These are phyloP conservation scores for Groenewaldozyma sp. DNA, from an alignment of 1,139 yeast genomes.

Conservation along the genomic window DNA sequence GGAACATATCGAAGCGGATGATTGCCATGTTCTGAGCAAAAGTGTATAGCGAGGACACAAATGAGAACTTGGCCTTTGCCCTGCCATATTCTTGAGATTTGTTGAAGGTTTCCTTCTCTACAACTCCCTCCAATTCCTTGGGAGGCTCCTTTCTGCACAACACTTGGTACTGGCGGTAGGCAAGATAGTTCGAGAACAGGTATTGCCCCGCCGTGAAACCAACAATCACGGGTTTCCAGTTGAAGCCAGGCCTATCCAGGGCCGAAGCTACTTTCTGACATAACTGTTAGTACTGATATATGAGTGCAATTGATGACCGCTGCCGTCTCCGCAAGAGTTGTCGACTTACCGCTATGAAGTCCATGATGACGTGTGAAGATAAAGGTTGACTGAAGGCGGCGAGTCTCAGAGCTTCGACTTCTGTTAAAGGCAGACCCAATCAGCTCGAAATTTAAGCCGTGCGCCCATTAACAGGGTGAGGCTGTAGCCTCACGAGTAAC, in stretches of 20 bases:
- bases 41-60: conserved; percentile 44
- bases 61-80: conserved; percentile 68
- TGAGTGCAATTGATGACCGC: no score
- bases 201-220: conserved; percentile 73
- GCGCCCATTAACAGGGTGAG: no score
- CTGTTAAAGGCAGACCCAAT: no score
- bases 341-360: no score
- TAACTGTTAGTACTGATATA: neutral
- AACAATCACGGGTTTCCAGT: conserved; percentile 70
- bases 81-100: conserved; percentile 75
- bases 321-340: no score
- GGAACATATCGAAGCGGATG: conserved; percentile 54
- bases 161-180: conserved; percentile 67
- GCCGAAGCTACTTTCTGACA: conserved; percentile 26
- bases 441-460: no score
- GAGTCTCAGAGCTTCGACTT: no score
- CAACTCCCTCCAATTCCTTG: conserved; percentile 46
- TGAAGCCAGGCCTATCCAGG: conserved; percentile 50
- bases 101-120: conserved; percentile 58
- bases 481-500: no score
- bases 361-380: no score
- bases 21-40: conserved; percentile 49
- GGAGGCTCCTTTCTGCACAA: conserved; percentile 53
- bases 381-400: no score
- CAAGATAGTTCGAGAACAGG: conserved; percentile 62